Evolutionary conservation across 176 grass and related monocot species (phyloP).

Genomic region (Zizania latifolia): DNA sequence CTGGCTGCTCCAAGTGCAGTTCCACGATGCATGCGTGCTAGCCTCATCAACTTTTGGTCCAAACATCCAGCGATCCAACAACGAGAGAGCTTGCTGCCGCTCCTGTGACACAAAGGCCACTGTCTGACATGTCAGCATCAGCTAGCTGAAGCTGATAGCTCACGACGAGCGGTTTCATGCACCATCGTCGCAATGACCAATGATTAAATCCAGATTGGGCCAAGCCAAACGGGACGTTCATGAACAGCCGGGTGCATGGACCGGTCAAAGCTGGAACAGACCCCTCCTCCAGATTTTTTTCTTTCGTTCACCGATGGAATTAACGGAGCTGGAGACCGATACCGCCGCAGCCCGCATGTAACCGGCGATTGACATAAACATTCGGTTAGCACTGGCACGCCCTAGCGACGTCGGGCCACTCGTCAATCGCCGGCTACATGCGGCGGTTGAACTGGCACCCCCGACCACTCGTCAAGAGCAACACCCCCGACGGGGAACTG

Average conservation of each 20-base stretch:
- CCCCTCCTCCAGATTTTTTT: neutral
- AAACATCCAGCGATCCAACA: neutral
- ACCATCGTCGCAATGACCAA: neutral
- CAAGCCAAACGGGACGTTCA: neutral
- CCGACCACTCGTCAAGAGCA: too few species aligned
- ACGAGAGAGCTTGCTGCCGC: neutral
- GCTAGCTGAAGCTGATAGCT: conserved; percentile 9
- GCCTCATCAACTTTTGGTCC: neutral
- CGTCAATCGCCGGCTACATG: too few species aligned
- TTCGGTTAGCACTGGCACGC: too few species aligned
- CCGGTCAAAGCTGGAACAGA: conserved; percentile 23
- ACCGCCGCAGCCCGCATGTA: neutral
- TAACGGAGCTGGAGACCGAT: neutral
- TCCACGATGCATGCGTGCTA: neutral
- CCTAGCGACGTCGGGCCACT: too few species aligned
- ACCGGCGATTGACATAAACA: too few species aligned
- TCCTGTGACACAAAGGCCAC: neutral
- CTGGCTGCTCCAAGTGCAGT: neutral
- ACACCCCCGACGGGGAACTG: too few species aligned
- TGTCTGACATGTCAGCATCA: conserved; percentile 33
- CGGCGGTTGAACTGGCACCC: too few species aligned
- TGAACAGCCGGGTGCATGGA: neutral
- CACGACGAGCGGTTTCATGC: neutral
- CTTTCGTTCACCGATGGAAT: neutral
- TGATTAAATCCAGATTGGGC: conserved; percentile 27